Evolutionary conservation across 2,329 filamentous ascomycete species (phyloP), one percentile per base, ranked within the genome.

Genomic region (Fusarium sp.): DNA sequence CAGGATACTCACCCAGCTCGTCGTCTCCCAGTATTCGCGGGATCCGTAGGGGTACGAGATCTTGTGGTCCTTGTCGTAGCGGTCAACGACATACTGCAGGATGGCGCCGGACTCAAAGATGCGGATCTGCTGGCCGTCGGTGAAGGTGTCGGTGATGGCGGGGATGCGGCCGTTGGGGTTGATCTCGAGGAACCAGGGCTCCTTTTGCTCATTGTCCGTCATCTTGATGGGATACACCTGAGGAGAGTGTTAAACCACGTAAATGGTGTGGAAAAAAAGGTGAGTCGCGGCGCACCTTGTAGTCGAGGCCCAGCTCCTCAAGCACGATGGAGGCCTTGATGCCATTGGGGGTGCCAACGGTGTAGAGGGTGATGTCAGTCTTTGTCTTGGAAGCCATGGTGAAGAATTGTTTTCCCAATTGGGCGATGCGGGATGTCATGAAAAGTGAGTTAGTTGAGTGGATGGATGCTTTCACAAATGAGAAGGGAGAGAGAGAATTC

Each of bases 111-210:
- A 93, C 82, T 97, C 94, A 77, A 97, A 97, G 16, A 97, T 79
- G 61, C 88, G 86, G 77, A 97, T 94, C 36, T 85, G 83, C 78
- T 92, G 84, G 72, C 93, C 93, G 78, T 96, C 91, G 9, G 85
- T 84, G 78, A 93, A 91, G 7, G 86, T 92, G 81, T 97, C 94
- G 8, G 93, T 96, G 53, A 97, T 76, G 61, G 94, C 94, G 5
- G 94, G 95, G 74, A 97, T 97, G 72, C 94, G 92, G 70, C 94
- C 94, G 79, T 97, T 97, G 69, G 94, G 94, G 82, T 97, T 97
- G 82, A 97, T 97, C 55, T 91, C 90, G 30, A 97, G 87, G 82
- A 95, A 98, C 94, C 93, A 97, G 15, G 89, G 89, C 79, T 95
- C 83, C 78, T 96, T 97, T 75, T 97, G 94, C n/a, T 84, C 87